phyloP scores from a whole-genome alignment of 768 basidiomycete species.

The Kwoniella heveanensis region DNA sequence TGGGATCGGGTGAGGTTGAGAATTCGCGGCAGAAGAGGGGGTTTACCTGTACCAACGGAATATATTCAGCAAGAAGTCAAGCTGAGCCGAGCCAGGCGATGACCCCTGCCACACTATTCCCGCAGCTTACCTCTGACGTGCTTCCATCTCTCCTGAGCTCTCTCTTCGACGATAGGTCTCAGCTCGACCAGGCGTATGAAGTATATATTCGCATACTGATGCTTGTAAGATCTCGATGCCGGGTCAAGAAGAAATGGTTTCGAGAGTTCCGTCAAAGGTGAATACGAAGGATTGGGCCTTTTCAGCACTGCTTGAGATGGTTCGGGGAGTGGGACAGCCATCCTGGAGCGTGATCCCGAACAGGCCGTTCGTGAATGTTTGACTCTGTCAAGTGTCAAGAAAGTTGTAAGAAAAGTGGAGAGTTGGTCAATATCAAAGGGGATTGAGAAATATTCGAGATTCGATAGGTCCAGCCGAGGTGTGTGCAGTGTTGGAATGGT shows the following conservation, averaged over 20 bases:
- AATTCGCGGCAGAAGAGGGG: slow-evolving; percentile 29
- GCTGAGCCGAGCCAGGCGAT: neutral
- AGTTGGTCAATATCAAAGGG: neutral
- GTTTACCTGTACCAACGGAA: slow-evolving; percentile 22
- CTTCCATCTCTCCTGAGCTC: slow-evolving; percentile 63
- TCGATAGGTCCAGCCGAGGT: neutral
- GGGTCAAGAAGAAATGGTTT: slow-evolving; percentile 52
- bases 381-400: neutral
- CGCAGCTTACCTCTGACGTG: slow-evolving; percentile 56
- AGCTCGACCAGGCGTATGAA: slow-evolving; percentile 65
- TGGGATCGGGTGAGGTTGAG: slow-evolving; percentile 76
- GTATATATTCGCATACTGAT: slow-evolving; percentile 76
- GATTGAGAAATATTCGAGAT: neutral
- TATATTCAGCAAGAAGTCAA: neutral
- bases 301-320: neutral
- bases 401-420: neutral
- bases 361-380: neutral
- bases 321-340: slow-evolving; percentile 25
- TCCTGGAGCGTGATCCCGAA: neutral
- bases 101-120: neutral
- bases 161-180: slow-evolving; percentile 60
- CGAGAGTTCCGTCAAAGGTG: slow-evolving; percentile 41
- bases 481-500: neutral
- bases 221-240: slow-evolving; percentile 60
- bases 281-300: slow-evolving; percentile 40